Base-by-base conservation (phyloP, 176 grass and related monocot genomes). In the Stipa capillata region DNA sequence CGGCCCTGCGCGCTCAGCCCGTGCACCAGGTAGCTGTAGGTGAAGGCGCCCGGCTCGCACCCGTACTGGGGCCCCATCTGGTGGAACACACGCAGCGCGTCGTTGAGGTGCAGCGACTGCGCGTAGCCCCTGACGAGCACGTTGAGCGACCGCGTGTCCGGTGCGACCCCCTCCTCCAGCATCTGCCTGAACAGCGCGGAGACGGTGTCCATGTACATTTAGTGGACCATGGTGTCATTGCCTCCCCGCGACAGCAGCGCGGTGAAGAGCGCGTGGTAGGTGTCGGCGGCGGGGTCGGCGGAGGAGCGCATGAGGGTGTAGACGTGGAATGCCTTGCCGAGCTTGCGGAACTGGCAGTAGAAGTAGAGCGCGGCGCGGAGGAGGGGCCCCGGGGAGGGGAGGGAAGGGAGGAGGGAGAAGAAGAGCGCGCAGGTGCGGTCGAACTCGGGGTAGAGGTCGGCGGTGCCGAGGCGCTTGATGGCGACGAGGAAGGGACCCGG, bases 211-310 rank as follows among this genome's bases (percentile, higher is more conserved):
- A 90, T 94, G 87, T 94, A 90, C 65, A 88, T 85, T 81, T 92
- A 86, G 73, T 92, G 89, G 51, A 97, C 58, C 82, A 92, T 87
- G 59, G 89, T 83, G 75, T 90, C 83, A 64, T 42, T 79, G 65
- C 80, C 76, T 15, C 89, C 87, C 53, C 89, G 87, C 48, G 79
- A 78, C 36, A 97, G 82, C 16, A 94, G 65, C 27, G 87, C 80
- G 28, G 91, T 85, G 90, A 97, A 92, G 77, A 97, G 87, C 58
- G 91, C 64, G 88, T 90, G 89, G 89, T 92, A 92, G 40, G 94
- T 90, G 84, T 83, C 82, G 33, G 82, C 48, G 33, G 83, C 72
- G 42, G 94, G 94, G 83, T 97, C 87, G 16, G 51, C 23, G 33
- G 94, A 90, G 67, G 79, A 61, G 60, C 82, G 74, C 91, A 97